A percentile compares a stretch with the other conserved stretches of the same genome.
Conservation (phyloP, 2,329 filamentous ascomycete genomes). For the Beauveria sp. region DNA sequence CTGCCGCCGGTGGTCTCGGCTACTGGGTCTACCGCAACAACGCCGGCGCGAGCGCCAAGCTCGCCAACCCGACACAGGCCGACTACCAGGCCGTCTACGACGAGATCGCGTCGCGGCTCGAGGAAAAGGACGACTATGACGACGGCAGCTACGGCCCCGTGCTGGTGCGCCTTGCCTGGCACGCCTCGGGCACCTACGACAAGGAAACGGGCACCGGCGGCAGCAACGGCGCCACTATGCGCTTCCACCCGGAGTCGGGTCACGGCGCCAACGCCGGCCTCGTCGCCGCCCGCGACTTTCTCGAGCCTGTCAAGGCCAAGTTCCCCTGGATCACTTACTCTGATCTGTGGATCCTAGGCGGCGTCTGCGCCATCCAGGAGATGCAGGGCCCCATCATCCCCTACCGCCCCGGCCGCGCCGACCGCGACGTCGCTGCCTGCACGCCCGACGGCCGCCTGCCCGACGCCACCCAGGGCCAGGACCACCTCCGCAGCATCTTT, state of each 20-base stretch:
- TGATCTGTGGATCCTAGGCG: constrained; percentile 90
- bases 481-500: constrained; percentile 88
- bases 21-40: constrained; percentile 59
- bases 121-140: constrained; percentile 91
- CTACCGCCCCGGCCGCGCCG: constrained; percentile 77
- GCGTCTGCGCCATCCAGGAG: constrained; percentile 83
- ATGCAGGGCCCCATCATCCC: constrained; percentile 85
- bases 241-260: constrained; percentile 79
- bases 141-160: constrained; percentile 95
- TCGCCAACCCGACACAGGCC: constrained; percentile 67
- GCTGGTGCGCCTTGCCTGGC: constrained; percentile 85
- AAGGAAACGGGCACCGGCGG: constrained; percentile 82
- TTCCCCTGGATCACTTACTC: constrained; percentile 96
- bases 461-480: constrained; percentile 68
- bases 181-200: constrained; percentile 88
- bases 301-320: constrained; percentile 79
- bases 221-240: constrained; percentile 95
- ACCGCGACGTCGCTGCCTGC: constrained; percentile 75
- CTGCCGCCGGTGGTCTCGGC: constrained; percentile 53
- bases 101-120: constrained; percentile 67
- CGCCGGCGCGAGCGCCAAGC: constrained; percentile 40
- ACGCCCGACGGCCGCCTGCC: constrained; percentile 86
- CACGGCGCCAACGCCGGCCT: constrained; percentile 94
- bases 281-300: constrained; percentile 79
- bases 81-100: constrained; percentile 97